Base-by-base conservation (phyloP, 768 basidiomycete species). In the Pisolithus orientalis region DNA sequence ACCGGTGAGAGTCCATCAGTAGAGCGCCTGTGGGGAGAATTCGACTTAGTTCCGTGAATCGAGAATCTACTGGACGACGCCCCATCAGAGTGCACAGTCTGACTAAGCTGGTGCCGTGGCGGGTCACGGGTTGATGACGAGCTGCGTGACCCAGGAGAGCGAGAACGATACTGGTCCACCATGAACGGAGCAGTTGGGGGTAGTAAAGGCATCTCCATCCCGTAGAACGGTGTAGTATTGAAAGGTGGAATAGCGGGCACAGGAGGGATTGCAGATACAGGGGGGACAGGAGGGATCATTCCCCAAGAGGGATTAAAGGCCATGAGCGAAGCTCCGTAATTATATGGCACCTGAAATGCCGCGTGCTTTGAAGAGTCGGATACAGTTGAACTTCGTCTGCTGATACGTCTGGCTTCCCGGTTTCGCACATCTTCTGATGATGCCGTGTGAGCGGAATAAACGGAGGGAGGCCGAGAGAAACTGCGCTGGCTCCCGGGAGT, bases 151-250 rank as follows among this genome's bases (percentile, higher is more conserved):
- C 65, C 68, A 24, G 46, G 21, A 24, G 76, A 72, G 29, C 79
- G 74, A 52, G 75, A 46, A 14, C 72, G 70, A 29, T 64, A 80
- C 52, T 80, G 76, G 50, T 80, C 80, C 70, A 85, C 76, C 83
- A 87, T 87, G 67, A 88, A 89, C 11, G 87, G 85, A 24, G 87
- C 79, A 1, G 81, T 75, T 5, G 87, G 87, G 9, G 87, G 87
- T 29, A 89, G 73, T 9, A 89, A 70, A 6, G 86, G 84, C 77
- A 80, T 79, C 57, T 87, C 83, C 67, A 81, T 70, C 50, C 75
- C 68, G 52, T 72, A 75, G 39, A 76, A 70, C 8, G 76, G 73
- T 47, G 79, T 65, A 44, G 70, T 65, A 45, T 66, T 63, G 57
- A 67, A 62, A 54, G 53, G 49, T 6, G 70, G 64, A 44, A 66